Conservation (phyloP, 257 asterid species). For the Scutellaria minor region DNA sequence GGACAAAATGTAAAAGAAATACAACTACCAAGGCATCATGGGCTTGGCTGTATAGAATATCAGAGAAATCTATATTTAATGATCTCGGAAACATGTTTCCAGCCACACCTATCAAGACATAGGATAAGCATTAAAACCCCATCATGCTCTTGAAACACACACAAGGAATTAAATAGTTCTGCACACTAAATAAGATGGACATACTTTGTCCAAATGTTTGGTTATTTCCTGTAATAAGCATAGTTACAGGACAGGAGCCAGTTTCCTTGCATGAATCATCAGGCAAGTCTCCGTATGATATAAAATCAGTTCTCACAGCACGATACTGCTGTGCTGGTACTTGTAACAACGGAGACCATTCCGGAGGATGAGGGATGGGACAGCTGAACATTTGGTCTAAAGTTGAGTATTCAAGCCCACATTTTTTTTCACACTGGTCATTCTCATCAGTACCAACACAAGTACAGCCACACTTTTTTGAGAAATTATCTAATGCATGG, state of each 20-base stretch:
- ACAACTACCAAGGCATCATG: conserved; percentile 66
- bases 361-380: conserved; percentile 78
- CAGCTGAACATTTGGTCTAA: conserved; percentile 66
- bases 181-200: conserved; percentile 29
- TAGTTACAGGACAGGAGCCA: conserved; percentile 82
- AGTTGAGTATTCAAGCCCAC: conserved; percentile 89
- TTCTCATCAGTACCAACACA: conserved; percentile 76
- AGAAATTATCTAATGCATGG: conserved; percentile 68
- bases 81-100: conserved; percentile 63
- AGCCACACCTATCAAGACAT: conserved; percentile 59
- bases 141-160: neutral
- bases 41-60: conserved; percentile 64
- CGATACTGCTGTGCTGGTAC: conserved; percentile 68
- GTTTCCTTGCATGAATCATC: conserved; percentile 70
- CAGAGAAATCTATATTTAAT: conserved; percentile 52
- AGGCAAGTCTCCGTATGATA: conserved; percentile 64
- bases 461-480: conserved; percentile 83
- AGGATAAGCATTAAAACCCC: conserved; percentile 24
- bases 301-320: conserved; percentile 67
- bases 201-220: conserved; percentile 77
- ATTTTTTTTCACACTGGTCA: conserved; percentile 72
- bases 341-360: conserved; percentile 89
- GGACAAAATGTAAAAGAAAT: conserved; percentile 27
- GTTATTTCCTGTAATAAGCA: conserved; percentile 84
- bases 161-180: no score